These are phyloP conservation scores for Hexamita inflata DNA, from an alignment of 208 protist genomes.

Conservation along the genomic window DNA sequence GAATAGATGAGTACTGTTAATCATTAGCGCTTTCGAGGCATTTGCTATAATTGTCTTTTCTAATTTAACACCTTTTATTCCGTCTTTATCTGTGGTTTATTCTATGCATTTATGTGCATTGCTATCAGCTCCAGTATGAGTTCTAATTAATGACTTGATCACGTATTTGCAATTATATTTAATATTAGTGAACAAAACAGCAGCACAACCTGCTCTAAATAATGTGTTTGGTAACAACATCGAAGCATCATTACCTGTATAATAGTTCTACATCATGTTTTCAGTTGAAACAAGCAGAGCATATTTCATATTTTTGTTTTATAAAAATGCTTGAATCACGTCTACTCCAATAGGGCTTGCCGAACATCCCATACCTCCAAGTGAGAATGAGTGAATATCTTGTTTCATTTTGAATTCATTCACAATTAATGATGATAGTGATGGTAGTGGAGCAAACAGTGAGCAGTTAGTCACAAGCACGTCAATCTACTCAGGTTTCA, in stretches of 20 bases:
- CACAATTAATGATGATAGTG: not conserved
- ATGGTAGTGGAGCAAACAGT: not conserved
- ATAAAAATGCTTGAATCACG: not conserved
- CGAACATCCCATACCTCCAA: not conserved
- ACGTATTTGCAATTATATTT: not conserved
- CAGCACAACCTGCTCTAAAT: not conserved
- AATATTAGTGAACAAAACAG: not conserved
- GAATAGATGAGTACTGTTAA: too few relatives aligned
- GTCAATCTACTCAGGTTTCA: not conserved
- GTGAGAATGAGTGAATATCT: not conserved
- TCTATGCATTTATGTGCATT: slow-evolving; percentile 46
- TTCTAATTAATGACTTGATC: not conserved
- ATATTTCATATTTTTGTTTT: not conserved
- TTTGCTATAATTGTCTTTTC: slow-evolving; percentile 46
- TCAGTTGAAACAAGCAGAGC: not conserved
- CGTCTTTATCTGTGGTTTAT: slow-evolving; percentile 48
- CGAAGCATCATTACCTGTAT: not conserved
- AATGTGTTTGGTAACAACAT: slow-evolving; percentile 25
- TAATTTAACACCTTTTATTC: slow-evolving; percentile 49
- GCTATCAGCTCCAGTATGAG: slow-evolving; percentile 36
- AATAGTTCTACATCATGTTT: not conserved
- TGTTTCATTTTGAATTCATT: not conserved
- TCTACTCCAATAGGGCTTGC: slow-evolving; percentile 12
- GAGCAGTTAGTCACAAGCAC: not conserved
- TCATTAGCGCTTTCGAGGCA: slow-evolving; percentile 47